phyloP scores from a whole-genome alignment of 331 rosid genomes.

The Pyrus hybrid region DNA sequence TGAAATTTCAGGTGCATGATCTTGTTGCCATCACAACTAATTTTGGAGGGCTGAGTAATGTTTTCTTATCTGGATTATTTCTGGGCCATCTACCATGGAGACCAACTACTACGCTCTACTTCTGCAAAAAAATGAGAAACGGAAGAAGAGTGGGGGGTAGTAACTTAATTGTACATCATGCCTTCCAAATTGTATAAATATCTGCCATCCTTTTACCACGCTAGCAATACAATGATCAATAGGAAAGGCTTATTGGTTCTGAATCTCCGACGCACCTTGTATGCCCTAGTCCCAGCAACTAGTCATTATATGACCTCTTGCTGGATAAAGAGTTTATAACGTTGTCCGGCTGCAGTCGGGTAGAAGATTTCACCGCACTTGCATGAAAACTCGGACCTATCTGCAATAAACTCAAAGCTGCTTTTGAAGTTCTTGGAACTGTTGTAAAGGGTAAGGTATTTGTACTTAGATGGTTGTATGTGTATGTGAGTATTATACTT shows the following conservation, averaged over 20 bases:
- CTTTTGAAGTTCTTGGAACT: neutral
- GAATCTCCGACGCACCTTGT: neutral
- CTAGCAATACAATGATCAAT: neutral
- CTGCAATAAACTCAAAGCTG: neutral
- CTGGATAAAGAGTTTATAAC: neutral
- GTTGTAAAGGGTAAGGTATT: neutral
- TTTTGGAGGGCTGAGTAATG: neutral
- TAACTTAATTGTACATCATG: neutral
- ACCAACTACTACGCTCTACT: neutral
- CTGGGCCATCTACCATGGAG: neutral
- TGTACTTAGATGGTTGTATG: neutral
- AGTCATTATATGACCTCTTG: neutral
- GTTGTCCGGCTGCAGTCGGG: neutral
- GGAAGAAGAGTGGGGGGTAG: neutral
- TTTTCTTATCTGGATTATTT: neutral
- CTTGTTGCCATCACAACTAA: conserved; percentile 11
- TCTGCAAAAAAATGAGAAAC: neutral
- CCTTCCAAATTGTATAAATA: neutral
- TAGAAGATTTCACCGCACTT: neutral
- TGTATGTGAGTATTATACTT: neutral
- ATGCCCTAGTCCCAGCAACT: neutral
- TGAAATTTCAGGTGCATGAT: conserved; percentile 15
- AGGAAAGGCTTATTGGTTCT: neutral
- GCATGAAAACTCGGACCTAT: neutral
- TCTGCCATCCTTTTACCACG: neutral